phyloP scores from a whole-genome alignment of 73 alveolate species.

The Paramecium sexaurelia region DNA sequence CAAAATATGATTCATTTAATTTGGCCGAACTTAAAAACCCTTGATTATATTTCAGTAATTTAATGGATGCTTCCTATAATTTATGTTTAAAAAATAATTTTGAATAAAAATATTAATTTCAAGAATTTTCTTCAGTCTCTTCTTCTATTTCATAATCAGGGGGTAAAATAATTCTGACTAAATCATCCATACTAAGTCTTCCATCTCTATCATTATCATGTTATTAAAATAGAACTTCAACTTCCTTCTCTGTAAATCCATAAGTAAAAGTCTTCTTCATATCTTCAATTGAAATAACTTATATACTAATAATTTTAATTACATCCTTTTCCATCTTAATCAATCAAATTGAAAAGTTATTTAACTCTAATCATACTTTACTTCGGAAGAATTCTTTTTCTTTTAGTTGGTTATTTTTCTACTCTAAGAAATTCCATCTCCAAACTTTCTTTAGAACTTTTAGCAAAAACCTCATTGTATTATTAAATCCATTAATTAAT shows the following conservation, averaged over 20 bases:
- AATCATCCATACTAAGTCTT: conserved; percentile 57
- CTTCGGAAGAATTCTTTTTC: conserved; percentile 62
- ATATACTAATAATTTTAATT: neutral
- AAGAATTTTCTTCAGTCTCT: conserved; percentile 33
- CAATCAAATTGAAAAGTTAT: conserved; percentile 35
- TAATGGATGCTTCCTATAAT: neutral
- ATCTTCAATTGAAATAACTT: conserved; percentile 61
- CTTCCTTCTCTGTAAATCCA: conserved; percentile 62
- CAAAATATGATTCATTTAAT: neutral
- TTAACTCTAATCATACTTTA: conserved; percentile 14
- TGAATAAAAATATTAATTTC: neutral
- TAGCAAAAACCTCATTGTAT: conserved; percentile 52
- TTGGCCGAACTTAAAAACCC: neutral
- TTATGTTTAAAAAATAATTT: neutral
- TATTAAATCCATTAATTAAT: conserved; percentile 57
- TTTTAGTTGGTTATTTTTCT: conserved; percentile 50
- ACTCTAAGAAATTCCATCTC: conserved; percentile 29
- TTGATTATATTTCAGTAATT: neutral
- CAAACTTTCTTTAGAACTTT: conserved; percentile 41
- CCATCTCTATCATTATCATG: conserved; percentile 63
- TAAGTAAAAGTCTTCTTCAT: conserved; percentile 54
- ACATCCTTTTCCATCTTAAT: conserved; percentile 67
- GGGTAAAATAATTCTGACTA: conserved; percentile 63
- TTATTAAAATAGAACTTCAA: conserved; percentile 52
- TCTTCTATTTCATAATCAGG: conserved; percentile 59